phyloP scores from a whole-genome alignment of 495 filamentous ascomycete genomes.

The Acidomyces sp. region DNA sequence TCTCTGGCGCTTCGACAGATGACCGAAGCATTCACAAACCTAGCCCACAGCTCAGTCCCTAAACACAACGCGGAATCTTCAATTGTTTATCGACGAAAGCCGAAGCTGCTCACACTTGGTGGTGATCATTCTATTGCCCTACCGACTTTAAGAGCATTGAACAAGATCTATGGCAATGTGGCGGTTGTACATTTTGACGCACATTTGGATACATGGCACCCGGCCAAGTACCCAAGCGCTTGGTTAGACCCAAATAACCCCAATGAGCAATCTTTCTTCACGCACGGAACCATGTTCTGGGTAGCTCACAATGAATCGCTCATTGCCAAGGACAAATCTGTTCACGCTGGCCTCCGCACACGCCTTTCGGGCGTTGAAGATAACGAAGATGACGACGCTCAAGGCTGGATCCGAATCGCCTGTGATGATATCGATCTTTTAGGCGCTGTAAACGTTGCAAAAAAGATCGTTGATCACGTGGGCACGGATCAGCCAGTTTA shows the following conservation, averaged over 20 bases:
- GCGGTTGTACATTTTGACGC: constrained; percentile 78
- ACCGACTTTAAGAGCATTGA: constrained; percentile 58
- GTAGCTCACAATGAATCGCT: constrained; percentile 63
- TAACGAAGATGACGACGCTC: constrained; percentile 47
- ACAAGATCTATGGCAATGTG: constrained; percentile 54
- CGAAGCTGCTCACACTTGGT: constrained; percentile 65
- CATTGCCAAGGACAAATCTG: constrained; percentile 51
- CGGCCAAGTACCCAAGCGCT: constrained; percentile 58
- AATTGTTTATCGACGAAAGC: constrained; percentile 35
- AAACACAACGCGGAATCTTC: constrained; percentile 24
- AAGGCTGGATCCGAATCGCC: constrained; percentile 33
- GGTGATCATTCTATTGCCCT: constrained; percentile 73
- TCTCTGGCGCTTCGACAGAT: constrained; percentile 62
- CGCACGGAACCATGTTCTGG: constrained; percentile 79
- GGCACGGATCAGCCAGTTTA: constrained; percentile 32
- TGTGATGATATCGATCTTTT: constrained; percentile 40
- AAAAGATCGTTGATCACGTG: constrained; percentile 34
- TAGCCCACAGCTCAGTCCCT: constrained; percentile 39
- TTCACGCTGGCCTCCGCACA: constrained; percentile 68
- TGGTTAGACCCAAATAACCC: constrained; percentile 41
- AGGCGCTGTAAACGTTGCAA: constrained; percentile 32
- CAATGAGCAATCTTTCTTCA: constrained; percentile 57
- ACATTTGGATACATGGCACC: constrained; percentile 65
- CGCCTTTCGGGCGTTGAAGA: constrained; percentile 52
- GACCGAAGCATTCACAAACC: constrained; percentile 58